Evolutionary conservation across 2,329 filamentous ascomycete species (phyloP), one percentile per base, ranked within the genome.

Genomic region (Fusarium compactum): DNA sequence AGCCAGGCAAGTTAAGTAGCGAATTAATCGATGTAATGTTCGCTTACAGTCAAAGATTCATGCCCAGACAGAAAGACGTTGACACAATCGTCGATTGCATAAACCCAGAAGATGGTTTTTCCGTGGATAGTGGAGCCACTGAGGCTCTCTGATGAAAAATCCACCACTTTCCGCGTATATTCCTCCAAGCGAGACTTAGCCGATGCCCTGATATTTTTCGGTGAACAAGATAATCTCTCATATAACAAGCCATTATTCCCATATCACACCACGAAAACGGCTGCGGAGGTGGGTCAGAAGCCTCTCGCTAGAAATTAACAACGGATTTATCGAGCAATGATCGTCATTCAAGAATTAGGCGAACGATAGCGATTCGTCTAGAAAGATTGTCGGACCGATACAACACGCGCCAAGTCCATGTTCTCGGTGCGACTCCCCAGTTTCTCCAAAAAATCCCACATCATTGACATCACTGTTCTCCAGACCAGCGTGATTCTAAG

Each of bases 401-500:
- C 4, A 12, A 15, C n/a, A 16, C 4, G 12, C 16, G 58, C 43
- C 58, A 25, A 56, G 58, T 43, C 29, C 27, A 25, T 53, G 40
- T 34, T 18, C 22, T 58, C 60, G 58, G 47, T 29, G 27, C 43
- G 29, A 43, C 4, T 25, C 44, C 48, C 32, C 58, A 46, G 15
- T 22, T 61, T 56, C 24, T 22, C 25, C 15, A 14, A 32, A 11
- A 24, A 29, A 22, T 27, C 22, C 34, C 10, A 16, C 27, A 16
- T 16, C 3, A 47, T 60, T 63, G 60, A 63, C 48, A 62, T 63
- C 60, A 62, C 58, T 8, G 16, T 46, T 54, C 57, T 47, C 60
- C 57, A 32, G 60, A 63, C 47, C 27, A 9, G 16, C 22, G 5
- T 48, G 48, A 30, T 47, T 47, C 8, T n/a, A 47, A 24, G 47